These are phyloP conservation scores for Rhodotorula babjevae DNA, from an alignment of 768 basidiomycete species.

Conservation along the genomic window DNA sequence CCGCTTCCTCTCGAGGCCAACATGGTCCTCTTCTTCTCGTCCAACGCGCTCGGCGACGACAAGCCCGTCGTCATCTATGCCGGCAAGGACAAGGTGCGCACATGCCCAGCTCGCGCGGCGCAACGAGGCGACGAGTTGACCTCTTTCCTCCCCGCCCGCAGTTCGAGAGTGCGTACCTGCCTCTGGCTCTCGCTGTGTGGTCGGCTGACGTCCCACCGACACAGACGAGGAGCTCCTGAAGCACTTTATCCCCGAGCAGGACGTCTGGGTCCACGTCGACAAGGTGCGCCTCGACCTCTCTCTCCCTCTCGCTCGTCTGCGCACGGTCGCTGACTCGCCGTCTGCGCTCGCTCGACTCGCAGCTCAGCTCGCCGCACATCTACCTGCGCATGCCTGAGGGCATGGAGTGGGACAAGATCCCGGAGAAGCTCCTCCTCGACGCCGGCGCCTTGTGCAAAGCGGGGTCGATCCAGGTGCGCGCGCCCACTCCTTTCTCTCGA, in stretches of 20 bases:
- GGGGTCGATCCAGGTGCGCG: slow-evolving; percentile 90
- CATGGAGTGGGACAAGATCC: slow-evolving; percentile 86
- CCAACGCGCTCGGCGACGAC: slow-evolving; percentile 43
- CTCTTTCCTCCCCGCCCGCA: neutral
- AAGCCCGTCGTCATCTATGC: slow-evolving; percentile 41
- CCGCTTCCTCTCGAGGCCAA: neutral
- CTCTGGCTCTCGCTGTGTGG: too few relatives aligned
- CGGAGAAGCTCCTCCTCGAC: slow-evolving; percentile 69
- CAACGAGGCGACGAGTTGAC: neutral
- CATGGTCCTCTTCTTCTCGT: slow-evolving; percentile 66
- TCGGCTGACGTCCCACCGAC: too few relatives aligned
- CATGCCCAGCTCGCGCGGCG: slow-evolving; percentile 54
- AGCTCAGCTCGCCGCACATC: slow-evolving; percentile 88
- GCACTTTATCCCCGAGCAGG: slow-evolving; percentile 56
- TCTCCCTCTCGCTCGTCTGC: neutral
- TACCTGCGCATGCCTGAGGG: slow-evolving; percentile 80
- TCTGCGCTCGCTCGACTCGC: slow-evolving; percentile 12
- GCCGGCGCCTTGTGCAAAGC: slow-evolving; percentile 95
- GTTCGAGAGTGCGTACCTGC: slow-evolving; percentile 31
- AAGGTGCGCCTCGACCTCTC: slow-evolving; percentile 50
- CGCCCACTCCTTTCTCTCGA: too few relatives aligned
- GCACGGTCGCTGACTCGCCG: neutral
- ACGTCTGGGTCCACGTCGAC: slow-evolving; percentile 86
- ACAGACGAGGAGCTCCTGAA: slow-evolving; percentile 92
- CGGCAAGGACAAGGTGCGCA: slow-evolving; percentile 85